Evolutionary conservation across 352 stramenopile species (phyloP), one percentile per base, ranked within the genome.

Genomic region (Globisporangium splendens): DNA sequence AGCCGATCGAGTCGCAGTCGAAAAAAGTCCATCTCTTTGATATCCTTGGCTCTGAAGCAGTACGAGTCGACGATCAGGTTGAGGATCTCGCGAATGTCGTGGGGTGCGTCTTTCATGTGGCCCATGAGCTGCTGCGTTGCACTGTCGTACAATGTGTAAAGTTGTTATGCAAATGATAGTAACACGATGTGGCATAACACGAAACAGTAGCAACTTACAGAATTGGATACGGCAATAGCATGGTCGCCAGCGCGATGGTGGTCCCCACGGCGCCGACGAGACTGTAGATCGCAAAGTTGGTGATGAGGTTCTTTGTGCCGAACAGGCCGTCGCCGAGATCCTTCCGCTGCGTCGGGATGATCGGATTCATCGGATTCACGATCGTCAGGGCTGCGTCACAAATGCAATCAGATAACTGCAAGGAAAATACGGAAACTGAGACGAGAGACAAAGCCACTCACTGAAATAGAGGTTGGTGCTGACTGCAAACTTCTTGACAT

Each of bases 51-150:
- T 1, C 75, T 70, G 62, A 91, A 91, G 47, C 83, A 92, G 59
- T 92, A 92, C 12, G 83, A 70, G 57, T 92, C 83, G 22, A 92
- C 74, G 52, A 92, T 88, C 41, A 93, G 69, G 56, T 93, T 91
- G 5, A 91, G 63, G 13, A 91, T 83, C 48, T 93, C 79, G 7
- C 75, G 70, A n/a, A 93, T 79, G 50, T 89, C 79, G 8, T 75
- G 65, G 11, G 76, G 73, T 2, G 80, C 79, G 11, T 74, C 63
- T 24, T 66, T 60, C 60, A 85, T 83, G 28, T 89, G 60, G 10
- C 52, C 51, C 35, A 69, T 67, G 0, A 93, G 63, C 33, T 84
- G 69, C 3, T 65, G 54, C 48, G 87, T 93, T 4, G 80, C 83
- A 55, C 75, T 85, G 50, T 56, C 11, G 20, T 10, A 22, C 10